phyloP scores from a whole-genome alignment of 352 stramenopile genomes.

The Globisporangium carolinianum region DNA sequence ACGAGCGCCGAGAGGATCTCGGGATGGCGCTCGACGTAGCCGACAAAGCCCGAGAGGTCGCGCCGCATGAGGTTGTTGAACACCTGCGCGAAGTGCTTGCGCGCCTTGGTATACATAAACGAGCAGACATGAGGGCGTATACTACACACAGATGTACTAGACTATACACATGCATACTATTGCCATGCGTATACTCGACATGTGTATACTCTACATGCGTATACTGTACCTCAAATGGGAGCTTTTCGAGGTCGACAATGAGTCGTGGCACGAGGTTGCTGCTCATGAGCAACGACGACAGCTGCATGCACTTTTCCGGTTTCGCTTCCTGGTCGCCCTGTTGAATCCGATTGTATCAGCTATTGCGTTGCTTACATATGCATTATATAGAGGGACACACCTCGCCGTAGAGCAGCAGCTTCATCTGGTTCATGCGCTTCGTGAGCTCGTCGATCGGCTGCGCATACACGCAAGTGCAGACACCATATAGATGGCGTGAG shows the following conservation, averaged over 20 bases:
- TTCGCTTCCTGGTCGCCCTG: slow-evolving; percentile 72
- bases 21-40: slow-evolving; percentile 68
- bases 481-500: background rate
- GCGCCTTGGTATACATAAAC: slow-evolving; percentile 19
- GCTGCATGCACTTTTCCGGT: slow-evolving; percentile 70
- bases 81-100: slow-evolving; percentile 82
- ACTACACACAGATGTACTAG: background rate
- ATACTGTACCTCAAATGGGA: slow-evolving; percentile 66
- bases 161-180: background rate
- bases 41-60: slow-evolving; percentile 75
- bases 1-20: slow-evolving; percentile 76
- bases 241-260: slow-evolving; percentile 48
- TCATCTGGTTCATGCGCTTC: slow-evolving; percentile 84
- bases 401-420: slow-evolving; percentile 75
- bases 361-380: too few species aligned
- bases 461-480: background rate
- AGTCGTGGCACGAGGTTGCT: slow-evolving; percentile 68
- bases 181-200: too few species aligned
- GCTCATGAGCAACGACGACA: slow-evolving; percentile 65
- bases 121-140: background rate
- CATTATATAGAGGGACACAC: slow-evolving; percentile 16
- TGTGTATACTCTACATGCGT: background rate
- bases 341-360: too few species aligned
- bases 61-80: slow-evolving; percentile 89
- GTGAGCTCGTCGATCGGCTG: slow-evolving; percentile 55